These are phyloP conservation scores for Phoma herbarum DNA, from an alignment of 2,329 filamentous ascomycete species.

Conservation along the genomic window DNA sequence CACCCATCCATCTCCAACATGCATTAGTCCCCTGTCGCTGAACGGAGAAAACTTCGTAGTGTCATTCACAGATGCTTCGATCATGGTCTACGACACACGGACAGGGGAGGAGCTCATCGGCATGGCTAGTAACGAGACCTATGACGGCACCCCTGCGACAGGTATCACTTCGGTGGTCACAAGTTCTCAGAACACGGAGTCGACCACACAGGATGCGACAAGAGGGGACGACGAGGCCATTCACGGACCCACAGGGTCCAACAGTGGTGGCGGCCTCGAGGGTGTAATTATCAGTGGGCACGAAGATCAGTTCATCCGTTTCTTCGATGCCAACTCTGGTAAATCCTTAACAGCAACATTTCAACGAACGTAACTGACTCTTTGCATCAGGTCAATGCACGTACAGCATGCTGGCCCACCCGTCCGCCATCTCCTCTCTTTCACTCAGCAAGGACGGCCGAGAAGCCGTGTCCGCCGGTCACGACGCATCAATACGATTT, in stretches of 20 bases:
- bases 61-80: constrained; percentile 87
- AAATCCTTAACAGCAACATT: constrained; percentile 53
- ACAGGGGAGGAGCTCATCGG: constrained; percentile 89
- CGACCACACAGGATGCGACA: constrained; percentile 65
- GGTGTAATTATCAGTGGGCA: constrained; percentile 96
- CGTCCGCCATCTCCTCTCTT: constrained; percentile 88
- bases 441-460: constrained; percentile 92
- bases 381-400: constrained; percentile 85
- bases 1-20: constrained; percentile 80
- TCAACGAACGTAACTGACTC: neutral
- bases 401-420: constrained; percentile 97
- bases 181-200: constrained; percentile 82
- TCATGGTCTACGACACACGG: constrained; percentile 90
- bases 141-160: constrained; percentile 83
- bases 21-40: constrained; percentile 86
- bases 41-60: constrained; percentile 91
- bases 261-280: constrained; percentile 77
- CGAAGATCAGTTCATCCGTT: constrained; percentile 93
- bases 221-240: constrained; percentile 77
- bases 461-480: constrained; percentile 93
- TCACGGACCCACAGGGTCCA: constrained; percentile 83
- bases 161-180: constrained; percentile 92
- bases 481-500: constrained; percentile 94
- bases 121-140: constrained; percentile 95
- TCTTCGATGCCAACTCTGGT: constrained; percentile 99